Evolutionary conservation across 495 filamentous ascomycete species (phyloP), one percentile per base, ranked within the genome.

Genomic region (Chaetomidium leptoderma): DNA sequence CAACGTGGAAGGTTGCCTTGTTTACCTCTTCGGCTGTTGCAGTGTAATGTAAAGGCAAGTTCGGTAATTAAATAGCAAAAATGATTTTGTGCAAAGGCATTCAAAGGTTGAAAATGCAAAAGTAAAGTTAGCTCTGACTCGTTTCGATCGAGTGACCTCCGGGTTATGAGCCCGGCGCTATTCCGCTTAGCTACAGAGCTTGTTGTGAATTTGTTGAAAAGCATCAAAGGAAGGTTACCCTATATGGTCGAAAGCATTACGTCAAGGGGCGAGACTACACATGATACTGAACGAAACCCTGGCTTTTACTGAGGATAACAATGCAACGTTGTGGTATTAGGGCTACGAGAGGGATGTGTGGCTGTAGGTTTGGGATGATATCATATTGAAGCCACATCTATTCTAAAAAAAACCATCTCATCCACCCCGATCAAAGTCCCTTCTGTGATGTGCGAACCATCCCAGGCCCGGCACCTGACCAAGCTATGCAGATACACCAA

Each of bases 151-250:
- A 52, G 48, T 53, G 56, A 52, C 47, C 56, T 53, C 48, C 35
- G 55, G 55, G 55, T 58, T 58, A 58, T 58, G 55, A 51, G 53
- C 53, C 53, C 53, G 53, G 53, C 53, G 53, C 54, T 47, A 47
- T 58, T 44, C 47, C 56, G 47, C 56, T 52, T 36, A 47, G 56
- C 56, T 37, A 58, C 27, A 47, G 37, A 52, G 56, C 56, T 58
- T 27, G 26, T 35, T 1, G 16, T 32, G 11, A 8, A n/a, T 30
- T 10, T 49, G 21, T 27, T 57, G 30, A 8, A 27, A 29, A 55
- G n/a, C n/a, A n/a, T n/a, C n/a, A n/a, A n/a, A n/a, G n/a, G n/a
- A n/a, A n/a, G n/a, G n/a, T n/a, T n/a, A n/a, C n/a, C n/a, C n/a
- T n/a, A n/a, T n/a, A n/a, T n/a, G n/a, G n/a, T n/a, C n/a, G n/a